These are phyloP conservation scores for Citrus inodora DNA, from an alignment of 345 rosid species.

Conservation along the genomic window DNA sequence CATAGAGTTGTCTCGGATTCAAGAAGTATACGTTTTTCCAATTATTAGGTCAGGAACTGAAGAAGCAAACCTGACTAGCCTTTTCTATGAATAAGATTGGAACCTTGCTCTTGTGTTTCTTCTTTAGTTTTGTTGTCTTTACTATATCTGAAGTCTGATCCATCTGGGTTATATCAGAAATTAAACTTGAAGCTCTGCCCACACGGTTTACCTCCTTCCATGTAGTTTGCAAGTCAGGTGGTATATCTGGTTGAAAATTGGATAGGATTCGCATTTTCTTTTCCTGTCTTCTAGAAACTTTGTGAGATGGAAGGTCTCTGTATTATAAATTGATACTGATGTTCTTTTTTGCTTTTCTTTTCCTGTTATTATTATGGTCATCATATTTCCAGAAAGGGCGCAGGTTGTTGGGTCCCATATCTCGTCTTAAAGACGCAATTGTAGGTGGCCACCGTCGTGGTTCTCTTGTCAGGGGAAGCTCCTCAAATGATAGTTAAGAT, in stretches of 20 bases:
- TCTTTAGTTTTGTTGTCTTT: background rate
- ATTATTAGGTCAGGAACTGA: background rate
- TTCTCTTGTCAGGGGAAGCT: slow-evolving; percentile 49
- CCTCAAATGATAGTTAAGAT: slow-evolving; percentile 46
- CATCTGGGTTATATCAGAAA: background rate
- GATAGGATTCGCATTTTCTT: background rate
- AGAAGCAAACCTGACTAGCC: background rate
- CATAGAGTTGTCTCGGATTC: background rate
- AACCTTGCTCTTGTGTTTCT: background rate
- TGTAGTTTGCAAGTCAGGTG: background rate
- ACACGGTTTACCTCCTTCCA: background rate
- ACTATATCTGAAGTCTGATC: background rate
- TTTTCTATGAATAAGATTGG: background rate
- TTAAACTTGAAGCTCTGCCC: background rate
- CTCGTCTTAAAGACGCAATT: slow-evolving; percentile 73
- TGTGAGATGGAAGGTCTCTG: background rate
- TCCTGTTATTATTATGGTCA: background rate
- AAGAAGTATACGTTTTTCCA: background rate
- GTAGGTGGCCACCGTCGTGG: slow-evolving; percentile 73
- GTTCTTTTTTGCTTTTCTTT: background rate
- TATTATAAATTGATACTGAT: too few species aligned
- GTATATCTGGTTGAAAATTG: background rate
- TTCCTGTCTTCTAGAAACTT: background rate
- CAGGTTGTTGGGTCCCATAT: slow-evolving; percentile 64
- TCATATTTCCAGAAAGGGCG: slow-evolving; percentile 49